Base-by-base conservation (phyloP, 192 early-diverging fungal species). In the Irineochytrium annulatum region DNA sequence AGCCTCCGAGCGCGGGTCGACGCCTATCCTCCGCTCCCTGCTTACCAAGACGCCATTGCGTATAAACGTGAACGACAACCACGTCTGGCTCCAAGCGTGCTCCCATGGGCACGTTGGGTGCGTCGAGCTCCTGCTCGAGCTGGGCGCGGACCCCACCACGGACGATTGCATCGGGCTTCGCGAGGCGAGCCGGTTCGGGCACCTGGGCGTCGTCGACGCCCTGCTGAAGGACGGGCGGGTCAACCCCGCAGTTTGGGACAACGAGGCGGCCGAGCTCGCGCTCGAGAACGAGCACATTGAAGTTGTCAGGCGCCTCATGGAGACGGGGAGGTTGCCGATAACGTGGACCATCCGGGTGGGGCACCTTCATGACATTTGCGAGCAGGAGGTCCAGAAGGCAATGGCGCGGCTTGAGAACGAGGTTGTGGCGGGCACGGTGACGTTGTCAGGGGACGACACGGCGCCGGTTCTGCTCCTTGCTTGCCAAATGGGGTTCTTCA, bases 141-240 rank as follows among this genome's bases (percentile, higher is more conserved):
- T 52, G 4, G 8, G 32, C 27, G 63, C 34, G 56, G 54, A 65
- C 49, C 63, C 63, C n/a, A 34, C 37, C 26, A 20, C 20, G 6
- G 22, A 62, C 57, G 35, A 61, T 4, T 17, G 58, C 45, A 20
- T 46, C 11, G 55, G 43, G 27, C 14, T 65, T 34, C 37, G 33
- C 16, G 34, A 57, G 3, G 57, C 48, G 24, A 29, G 29, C 28
- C 35, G 28, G 33, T 53, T 31, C 45, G 63, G 63, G 13, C 33
- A 65, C 31, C 44, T 61, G 43, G 33, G 44, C 19, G 44, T 43
- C 33, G 62, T 63, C 14, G 43, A 55, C 22, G 3, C 11, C 29
- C 35, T 43, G 2, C 29, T 63, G 3, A 37, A 63, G 20, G 49
- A 43, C 28, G 24, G 11, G 39, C 52, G 55, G 30, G 52, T 41